Percentiles rank a stretch among this genome's conserved stretches.
Evolutionary conservation across 495 filamentous ascomycete species (phyloP).

Genomic region (Aspergillus indologenus): DNA sequence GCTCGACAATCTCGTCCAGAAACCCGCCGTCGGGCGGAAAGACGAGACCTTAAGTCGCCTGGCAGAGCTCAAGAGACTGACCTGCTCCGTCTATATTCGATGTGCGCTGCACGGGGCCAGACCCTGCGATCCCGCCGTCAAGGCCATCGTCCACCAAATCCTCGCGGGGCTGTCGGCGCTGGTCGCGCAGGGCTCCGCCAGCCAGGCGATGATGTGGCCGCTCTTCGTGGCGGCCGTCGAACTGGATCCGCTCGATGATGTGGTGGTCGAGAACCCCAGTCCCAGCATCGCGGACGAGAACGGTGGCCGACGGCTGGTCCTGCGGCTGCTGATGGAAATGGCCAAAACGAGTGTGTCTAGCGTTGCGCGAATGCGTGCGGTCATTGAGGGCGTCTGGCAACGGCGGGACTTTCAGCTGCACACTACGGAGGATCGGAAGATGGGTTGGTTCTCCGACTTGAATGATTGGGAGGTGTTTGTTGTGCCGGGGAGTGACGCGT

Average conservation of each 20-base stretch:
- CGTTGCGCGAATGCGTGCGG: constrained; percentile 15
- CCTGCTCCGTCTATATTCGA: constrained; percentile 15
- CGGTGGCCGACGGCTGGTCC: constrained; percentile 12
- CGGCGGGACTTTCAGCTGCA: constrained; percentile 10
- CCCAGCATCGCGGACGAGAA: constrained; percentile 2
- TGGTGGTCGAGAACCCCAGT: constrained; percentile 4
- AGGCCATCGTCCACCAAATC: constrained; percentile 6
- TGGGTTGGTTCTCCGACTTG: not conserved
- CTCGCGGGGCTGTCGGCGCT: constrained; percentile 10
- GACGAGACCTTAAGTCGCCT: constrained; percentile 10
- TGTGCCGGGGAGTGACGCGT: constrained; percentile 16
- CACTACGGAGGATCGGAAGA: not conserved
- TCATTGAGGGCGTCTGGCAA: constrained; percentile 22
- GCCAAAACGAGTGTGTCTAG: constrained; percentile 17
- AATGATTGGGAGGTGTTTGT: constrained; percentile 19
- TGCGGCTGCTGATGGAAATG: constrained; percentile 12
- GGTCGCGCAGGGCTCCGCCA: constrained; percentile 3
- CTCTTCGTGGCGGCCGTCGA: constrained; percentile 24
- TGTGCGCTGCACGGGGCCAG: constrained; percentile 19
- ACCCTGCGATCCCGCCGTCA: constrained; percentile 8
- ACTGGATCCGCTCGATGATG: constrained; percentile 19
- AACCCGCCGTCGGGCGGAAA: not conserved
- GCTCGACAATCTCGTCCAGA: constrained; percentile 3
- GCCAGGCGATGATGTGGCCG: constrained; percentile 17
- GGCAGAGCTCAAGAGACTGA: constrained; percentile 19